These are phyloP conservation scores for Trichoderma reesei DNA, from an alignment of 495 filamentous ascomycete species.

Conservation along the genomic window DNA sequence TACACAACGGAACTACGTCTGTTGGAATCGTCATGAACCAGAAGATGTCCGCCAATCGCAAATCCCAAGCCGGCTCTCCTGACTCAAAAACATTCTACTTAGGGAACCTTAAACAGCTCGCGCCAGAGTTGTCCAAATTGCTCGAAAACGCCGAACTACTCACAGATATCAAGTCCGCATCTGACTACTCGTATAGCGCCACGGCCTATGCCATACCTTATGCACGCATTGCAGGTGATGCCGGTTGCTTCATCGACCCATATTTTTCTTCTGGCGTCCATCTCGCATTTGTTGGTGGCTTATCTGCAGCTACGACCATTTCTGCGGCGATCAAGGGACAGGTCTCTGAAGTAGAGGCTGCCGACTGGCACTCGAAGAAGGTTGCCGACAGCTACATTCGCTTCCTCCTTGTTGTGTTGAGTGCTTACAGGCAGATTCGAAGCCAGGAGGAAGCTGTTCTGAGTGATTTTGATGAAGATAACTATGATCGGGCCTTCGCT, in stretches of 20 bases:
- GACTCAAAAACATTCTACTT: slow-evolving; percentile 30
- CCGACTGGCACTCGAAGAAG: slow-evolving; percentile 38
- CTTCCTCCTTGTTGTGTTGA: slow-evolving; percentile 40
- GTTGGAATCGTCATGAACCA: slow-evolving; percentile 34
- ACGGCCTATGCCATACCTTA: slow-evolving; percentile 25
- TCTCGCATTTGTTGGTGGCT: slow-evolving; percentile 33
- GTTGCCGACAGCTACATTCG: slow-evolving; percentile 38
- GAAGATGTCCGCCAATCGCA: slow-evolving; percentile 21
- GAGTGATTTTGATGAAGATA: slow-evolving; percentile 31
- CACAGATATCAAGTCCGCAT: slow-evolving; percentile 26
- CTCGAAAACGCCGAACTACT: slow-evolving; percentile 20
- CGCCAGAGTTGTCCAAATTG: slow-evolving; percentile 18
- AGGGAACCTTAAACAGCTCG: slow-evolving; percentile 23
- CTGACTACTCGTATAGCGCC: slow-evolving; percentile 36
- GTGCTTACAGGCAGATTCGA: slow-evolving; percentile 36
- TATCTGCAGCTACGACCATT: slow-evolving; percentile 36
- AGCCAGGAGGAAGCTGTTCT: slow-evolving; percentile 24
- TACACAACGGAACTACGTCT: slow-evolving; percentile 33
- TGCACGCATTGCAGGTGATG: slow-evolving; percentile 34
- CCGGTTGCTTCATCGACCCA: slow-evolving; percentile 36
- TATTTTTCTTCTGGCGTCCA: slow-evolving; percentile 41
- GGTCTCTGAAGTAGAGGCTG: slow-evolving; percentile 28
- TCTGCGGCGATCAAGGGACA: slow-evolving; percentile 26
- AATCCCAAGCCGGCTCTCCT: slow-evolving; percentile 20
- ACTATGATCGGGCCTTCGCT: slow-evolving; percentile 37